phyloP scores from a whole-genome alignment of 1,284 basidiomycete genomes.

The Rhodotorula sp. region DNA sequence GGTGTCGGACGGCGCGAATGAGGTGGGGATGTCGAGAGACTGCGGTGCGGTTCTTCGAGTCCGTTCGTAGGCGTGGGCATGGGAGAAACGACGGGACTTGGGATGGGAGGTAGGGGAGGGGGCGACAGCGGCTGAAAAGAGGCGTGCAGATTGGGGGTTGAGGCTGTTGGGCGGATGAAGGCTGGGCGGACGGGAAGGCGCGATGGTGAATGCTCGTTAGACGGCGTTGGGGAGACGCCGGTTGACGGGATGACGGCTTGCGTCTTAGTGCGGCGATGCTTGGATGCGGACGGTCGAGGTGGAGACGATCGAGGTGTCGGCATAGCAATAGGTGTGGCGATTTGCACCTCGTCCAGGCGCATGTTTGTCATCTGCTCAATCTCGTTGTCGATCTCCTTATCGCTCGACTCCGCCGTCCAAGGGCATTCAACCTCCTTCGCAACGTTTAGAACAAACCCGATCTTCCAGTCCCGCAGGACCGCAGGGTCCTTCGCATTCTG shows the following conservation, averaged over 20 bases:
- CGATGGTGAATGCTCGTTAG: neutral
- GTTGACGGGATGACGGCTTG: neutral
- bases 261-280: constrained; percentile 41
- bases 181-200: constrained; percentile 25
- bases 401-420: constrained; percentile 46
- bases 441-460: constrained; percentile 84
- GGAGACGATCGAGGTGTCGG: neutral
- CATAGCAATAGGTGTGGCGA: neutral
- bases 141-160: constrained; percentile 62
- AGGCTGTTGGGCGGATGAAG: constrained; percentile 55
- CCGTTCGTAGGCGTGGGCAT: neutral
- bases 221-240: neutral
- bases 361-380: neutral
- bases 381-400: constrained; percentile 16
- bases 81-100: constrained; percentile 5
- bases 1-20: constrained; percentile 7
- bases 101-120: constrained; percentile 17
- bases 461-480: constrained; percentile 66
- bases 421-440: constrained; percentile 87
- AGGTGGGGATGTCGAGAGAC: constrained; percentile 3
- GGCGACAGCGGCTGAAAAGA: constrained; percentile 47
- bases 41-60: constrained; percentile 1
- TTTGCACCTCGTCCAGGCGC: neutral
- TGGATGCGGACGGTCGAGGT: constrained; percentile 38
- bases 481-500: constrained; percentile 82